A percentile compares a stretch with the other conserved stretches of the same genome.
phyloP scores from a whole-genome alignment of 176 grass and related monocot genomes.

The Triticum dicoccoides region DNA sequence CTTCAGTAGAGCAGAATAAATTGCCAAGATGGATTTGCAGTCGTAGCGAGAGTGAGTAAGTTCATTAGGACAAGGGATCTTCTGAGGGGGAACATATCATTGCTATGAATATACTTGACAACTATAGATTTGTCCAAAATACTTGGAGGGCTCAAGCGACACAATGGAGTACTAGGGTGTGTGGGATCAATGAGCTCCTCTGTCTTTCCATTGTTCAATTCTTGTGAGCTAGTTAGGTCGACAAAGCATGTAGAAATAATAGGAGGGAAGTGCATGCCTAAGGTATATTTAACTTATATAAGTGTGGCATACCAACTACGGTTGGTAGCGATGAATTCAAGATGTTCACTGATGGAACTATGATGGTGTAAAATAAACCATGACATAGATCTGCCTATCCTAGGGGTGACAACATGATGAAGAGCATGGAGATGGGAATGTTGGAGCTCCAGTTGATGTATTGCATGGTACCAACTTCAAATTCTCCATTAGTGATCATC shows the following conservation, averaged over 20 bases:
- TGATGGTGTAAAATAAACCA: slow-evolving; percentile 13
- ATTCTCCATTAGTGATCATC: background rate
- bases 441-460: background rate
- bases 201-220: background rate
- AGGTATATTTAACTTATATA: background rate
- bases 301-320: background rate
- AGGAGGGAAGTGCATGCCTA: background rate
- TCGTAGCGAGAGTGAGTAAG: background rate
- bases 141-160: background rate
- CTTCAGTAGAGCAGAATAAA: too few species aligned
- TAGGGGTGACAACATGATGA: background rate
- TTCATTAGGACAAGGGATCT: background rate
- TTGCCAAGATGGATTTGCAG: background rate
- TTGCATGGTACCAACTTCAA: background rate
- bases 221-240: background rate
- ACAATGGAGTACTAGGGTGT: background rate
- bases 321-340: background rate
- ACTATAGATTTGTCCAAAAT: background rate
- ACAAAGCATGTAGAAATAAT: background rate
- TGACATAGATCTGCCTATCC: slow-evolving; percentile 36
- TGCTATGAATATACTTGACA: background rate
- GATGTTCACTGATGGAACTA: background rate
- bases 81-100: background rate
- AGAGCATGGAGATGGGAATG: background rate
- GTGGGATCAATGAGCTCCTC: background rate